Conservation (phyloP, 805 yeast genomes). For the Saccharomycopsis olivae region DNA sequence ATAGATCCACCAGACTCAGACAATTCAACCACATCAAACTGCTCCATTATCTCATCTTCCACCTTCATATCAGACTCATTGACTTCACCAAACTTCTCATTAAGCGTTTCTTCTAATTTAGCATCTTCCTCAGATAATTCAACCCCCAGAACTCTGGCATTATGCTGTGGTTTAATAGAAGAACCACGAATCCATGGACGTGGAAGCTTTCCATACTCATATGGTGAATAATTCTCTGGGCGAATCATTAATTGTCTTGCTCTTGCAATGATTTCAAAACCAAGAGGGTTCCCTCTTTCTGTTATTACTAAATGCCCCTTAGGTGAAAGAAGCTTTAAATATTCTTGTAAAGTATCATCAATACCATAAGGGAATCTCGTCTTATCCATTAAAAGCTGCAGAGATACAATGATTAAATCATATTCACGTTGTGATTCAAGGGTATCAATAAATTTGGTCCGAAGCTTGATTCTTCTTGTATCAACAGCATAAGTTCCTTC, state of each 20-base stretch:
- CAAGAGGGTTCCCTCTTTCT: constrained; percentile 85
- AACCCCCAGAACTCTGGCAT: constrained; percentile 13
- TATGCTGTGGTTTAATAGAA: constrained; percentile 21
- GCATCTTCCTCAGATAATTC: constrained; percentile 15
- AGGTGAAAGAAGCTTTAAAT: constrained; percentile 57
- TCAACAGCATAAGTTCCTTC: constrained; percentile 39
- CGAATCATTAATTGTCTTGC: constrained; percentile 87
- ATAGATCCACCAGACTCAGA: constrained; percentile 8
- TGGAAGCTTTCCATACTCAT: constrained; percentile 54
- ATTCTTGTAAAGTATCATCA: constrained; percentile 51
- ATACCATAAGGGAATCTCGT: constrained; percentile 61
- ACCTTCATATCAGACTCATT: constrained; percentile 35
- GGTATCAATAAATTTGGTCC: constrained; percentile 44
- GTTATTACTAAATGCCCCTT: constrained; percentile 69
- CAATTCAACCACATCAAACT: constrained; percentile 17
- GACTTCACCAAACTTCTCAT: constrained; percentile 32
- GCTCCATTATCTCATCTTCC: constrained; percentile 30
- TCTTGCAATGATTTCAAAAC: constrained; percentile 80
- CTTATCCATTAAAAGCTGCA: constrained; percentile 55
- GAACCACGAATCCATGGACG: constrained; percentile 54
- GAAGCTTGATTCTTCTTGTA: constrained; percentile 42
- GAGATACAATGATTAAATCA: constrained; percentile 76
- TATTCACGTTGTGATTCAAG: constrained; percentile 38
- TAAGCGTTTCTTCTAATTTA: constrained; percentile 26
- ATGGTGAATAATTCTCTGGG: constrained; percentile 50